These are phyloP conservation scores for Colletotrichum abscissum DNA, from an alignment of 2,329 filamentous ascomycete genomes.

Conservation along the genomic window DNA sequence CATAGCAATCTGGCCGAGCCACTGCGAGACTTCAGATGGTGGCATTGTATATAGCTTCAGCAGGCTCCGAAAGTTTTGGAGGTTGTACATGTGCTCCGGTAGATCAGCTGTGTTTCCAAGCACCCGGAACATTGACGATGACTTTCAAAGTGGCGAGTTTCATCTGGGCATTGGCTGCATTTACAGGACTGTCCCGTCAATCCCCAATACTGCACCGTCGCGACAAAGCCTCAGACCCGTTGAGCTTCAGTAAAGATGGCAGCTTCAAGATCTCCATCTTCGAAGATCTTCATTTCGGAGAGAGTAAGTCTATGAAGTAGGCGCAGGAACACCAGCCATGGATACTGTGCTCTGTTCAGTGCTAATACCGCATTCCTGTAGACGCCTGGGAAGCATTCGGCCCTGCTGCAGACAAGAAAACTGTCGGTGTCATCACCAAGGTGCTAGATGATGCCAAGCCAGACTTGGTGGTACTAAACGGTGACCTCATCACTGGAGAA, in stretches of 20 bases:
- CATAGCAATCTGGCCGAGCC: constrained; percentile 2
- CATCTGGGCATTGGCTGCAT: background rate
- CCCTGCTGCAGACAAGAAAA: constrained; percentile 66
- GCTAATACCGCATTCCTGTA: constrained; percentile 34
- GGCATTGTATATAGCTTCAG: constrained; percentile 9
- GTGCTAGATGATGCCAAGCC: constrained; percentile 65
- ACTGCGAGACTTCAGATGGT: constrained; percentile 12
- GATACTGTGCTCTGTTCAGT: too few species aligned
- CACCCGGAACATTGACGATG: background rate
- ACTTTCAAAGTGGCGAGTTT: background rate
- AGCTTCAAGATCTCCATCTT: constrained; percentile 70
- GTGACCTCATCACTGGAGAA: constrained; percentile 78
- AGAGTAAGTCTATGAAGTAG: constrained; percentile 56
- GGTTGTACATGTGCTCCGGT: too few species aligned
- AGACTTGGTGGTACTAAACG: constrained; percentile 75
- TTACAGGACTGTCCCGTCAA: constrained; percentile 2
- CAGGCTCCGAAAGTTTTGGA: background rate
- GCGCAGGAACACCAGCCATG: rapidly evolving
- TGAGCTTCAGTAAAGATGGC: constrained; percentile 54
- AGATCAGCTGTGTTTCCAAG: background rate
- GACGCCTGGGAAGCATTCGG: constrained; percentile 59
- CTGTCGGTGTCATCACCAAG: constrained; percentile 65
- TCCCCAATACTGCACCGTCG: background rate
- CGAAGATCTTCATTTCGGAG: constrained; percentile 78
- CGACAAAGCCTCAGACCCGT: constrained; percentile 29